These are phyloP conservation scores for Suhomyces wounanorum DNA, from an alignment of 1,139 yeast genomes.

Conservation along the genomic window DNA sequence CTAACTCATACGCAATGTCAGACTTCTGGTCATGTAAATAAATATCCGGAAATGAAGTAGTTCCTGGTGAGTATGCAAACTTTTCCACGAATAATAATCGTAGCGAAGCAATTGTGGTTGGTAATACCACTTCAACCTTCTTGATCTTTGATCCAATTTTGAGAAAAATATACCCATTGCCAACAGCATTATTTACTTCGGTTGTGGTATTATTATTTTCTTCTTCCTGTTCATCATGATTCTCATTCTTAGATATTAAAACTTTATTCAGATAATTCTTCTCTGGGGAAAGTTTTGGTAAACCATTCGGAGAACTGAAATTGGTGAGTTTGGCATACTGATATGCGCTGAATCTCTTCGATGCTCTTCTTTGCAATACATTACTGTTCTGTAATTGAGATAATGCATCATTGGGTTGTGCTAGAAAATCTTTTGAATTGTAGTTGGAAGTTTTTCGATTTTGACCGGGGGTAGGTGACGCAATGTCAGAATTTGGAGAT, in stretches of 20 bases:
- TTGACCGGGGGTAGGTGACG: conserved; percentile 6
- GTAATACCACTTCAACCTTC: conserved; percentile 53
- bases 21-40: conserved; percentile 65
- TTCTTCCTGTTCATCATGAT: not conserved
- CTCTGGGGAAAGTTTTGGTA: conserved; percentile 15
- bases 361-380: conserved; percentile 85
- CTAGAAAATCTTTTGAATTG: conserved; percentile 1
- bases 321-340: conserved; percentile 82
- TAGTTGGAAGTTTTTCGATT: conserved; percentile 9
- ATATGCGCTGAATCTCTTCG: conserved; percentile 88
- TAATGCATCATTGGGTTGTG: conserved; percentile 52
- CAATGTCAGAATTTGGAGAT: conserved; percentile 2
- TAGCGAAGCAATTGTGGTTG: conserved; percentile 62
- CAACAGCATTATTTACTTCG: not conserved
- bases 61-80: conserved; percentile 80
- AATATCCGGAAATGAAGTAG: conserved; percentile 74
- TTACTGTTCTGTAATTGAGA: conserved; percentile 78
- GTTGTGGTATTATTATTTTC: not conserved
- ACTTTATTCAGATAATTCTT: conserved; percentile 1
- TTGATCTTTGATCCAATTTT: conserved; percentile 63
- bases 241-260: conserved; percentile 2
- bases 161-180: conserved; percentile 43
- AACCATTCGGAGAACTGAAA: conserved; percentile 33
- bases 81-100: conserved; percentile 80
- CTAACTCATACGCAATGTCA: conserved; percentile 75